phyloP scores from a whole-genome alignment of 2,329 filamentous ascomycete species.

The Incumbomyces lentus region DNA sequence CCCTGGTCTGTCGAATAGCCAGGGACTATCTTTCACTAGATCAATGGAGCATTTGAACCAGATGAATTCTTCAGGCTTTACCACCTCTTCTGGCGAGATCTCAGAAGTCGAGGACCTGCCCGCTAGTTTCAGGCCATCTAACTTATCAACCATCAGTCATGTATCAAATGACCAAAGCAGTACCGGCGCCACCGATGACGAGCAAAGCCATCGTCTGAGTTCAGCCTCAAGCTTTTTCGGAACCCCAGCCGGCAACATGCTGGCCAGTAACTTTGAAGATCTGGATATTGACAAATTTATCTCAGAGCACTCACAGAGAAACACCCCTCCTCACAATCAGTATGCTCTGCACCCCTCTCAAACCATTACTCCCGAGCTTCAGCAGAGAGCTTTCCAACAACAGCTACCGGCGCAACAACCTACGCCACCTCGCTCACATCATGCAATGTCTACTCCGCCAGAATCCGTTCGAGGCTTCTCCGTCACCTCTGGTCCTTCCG shows the following conservation, averaged over 20 bases:
- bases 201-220: conserved; percentile 32
- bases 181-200: conserved; percentile 29
- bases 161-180: conserved; percentile 26
- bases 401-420: neutral
- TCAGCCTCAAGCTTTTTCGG: conserved; percentile 34
- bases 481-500: conserved; percentile 16
- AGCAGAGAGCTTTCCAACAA: neutral
- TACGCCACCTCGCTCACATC: neutral
- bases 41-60: conserved; percentile 31
- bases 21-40: conserved; percentile 37
- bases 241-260: conserved; percentile 31
- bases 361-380: conserved; percentile 1
- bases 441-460: conserved; percentile 6
- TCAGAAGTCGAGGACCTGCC: conserved; percentile 39
- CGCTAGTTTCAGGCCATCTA: conserved; percentile 24
- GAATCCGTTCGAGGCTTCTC: conserved; percentile 13
- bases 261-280: conserved; percentile 31
- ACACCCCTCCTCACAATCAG: conserved; percentile 9
- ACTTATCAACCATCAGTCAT: conserved; percentile 25
- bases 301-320: conserved; percentile 16
- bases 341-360: neutral
- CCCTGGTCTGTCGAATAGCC: conserved; percentile 29
- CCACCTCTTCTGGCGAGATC: conserved; percentile 39
- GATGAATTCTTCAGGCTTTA: conserved; percentile 28
- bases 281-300: conserved; percentile 30